Base-by-base conservation (phyloP, 208 protist species). In the Wallacemonas sp. region DNA sequence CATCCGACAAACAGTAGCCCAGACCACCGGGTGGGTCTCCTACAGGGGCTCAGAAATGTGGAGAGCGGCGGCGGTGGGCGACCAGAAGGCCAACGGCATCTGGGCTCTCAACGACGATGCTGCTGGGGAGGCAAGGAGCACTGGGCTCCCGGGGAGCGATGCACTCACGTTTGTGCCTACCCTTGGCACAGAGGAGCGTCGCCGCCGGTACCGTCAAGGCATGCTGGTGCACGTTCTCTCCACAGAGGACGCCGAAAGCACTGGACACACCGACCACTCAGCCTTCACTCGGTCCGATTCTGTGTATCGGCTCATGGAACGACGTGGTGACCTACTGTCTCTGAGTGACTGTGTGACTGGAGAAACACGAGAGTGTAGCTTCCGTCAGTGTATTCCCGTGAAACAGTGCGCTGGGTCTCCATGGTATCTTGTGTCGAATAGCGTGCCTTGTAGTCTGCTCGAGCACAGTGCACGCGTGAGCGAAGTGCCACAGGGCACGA, bases 401-500 rank as follows among this genome's bases (percentile, higher is more conserved):
- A 93, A 94, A 65, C 91, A 96, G 69, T 82, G 76, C 36, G 78
- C 71, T 19, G 75, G 78, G 2, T 52, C 55, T 21, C 71, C 86
- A 22, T 96, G 91, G 88, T 87, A 76, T 75, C 76, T 63, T 1
- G 39, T 75, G 22, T 37, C 41, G 12, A 87, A 92, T 66, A 89
- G 91, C 33, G 57, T 96, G 22, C 91, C 91, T 13, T 91, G 87
- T 70, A 92, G 78, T 48, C 54, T 84, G 24, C 75, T 86, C 26
- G 91, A 96, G 66, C 84, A 93, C 71, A 92, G 85, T 1, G 58
- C 89, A 24, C 87, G 91, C 15, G 65, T 89, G 38, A 83, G 13
- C 65, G 4, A n/a, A 38, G 24, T 4, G 9, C n/a, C 10, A 13
- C 50, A 65, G 52, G 1, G 61, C 50, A 34, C 68, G 53, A 27